Evolutionary conservation across 2,329 filamentous ascomycete genomes (phyloP), one percentile per base, ranked within the genome.

Genomic region (Phoma sp.): DNA sequence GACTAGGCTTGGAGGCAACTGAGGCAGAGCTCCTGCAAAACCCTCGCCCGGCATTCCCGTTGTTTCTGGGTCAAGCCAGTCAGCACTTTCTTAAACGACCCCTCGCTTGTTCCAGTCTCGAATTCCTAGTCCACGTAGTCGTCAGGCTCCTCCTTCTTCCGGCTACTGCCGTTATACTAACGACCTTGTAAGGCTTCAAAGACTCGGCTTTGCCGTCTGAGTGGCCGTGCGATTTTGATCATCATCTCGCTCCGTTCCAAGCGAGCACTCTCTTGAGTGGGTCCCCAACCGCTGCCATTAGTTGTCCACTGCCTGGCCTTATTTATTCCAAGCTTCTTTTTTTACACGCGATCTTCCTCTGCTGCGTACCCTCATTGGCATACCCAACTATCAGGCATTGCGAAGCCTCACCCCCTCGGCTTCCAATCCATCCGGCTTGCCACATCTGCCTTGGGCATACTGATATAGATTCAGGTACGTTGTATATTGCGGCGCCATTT

Each of bases 391-490:
- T 51, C 60, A 58, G 39, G 61, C 60, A 47, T 53, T 58, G 57
- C 51, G 58, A 57, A 66, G 59, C 61, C 56, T 62, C 63, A 55
- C 61, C 57, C 49, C 58, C 60, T 72, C 72, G 71, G 73, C 64
- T 60, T 43, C 54, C 58, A 46, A 29, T 45, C 37, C 31, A 62
- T 66, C 72, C 70, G 70, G 60, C 47, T 74, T 60, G 73, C 72
- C 72, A 75, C 72, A 60, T 51, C 41, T 48, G 37, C 51, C 56
- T 55, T 55, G 60, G 48, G 47, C 48, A 55, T 57, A 60, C 61
- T 63, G 67, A 66, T 74, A 73, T 74, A 74, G 65, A 49, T 52
- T 52, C 50, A 71, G 71, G 73, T 75, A 72, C 57, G 72, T 74
- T 60, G 48, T 66, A 37, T 59, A 51, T 60, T 65, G 52, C 43